Evolutionary conservation across 768 basidiomycete genomes (phyloP), one percentile per base, ranked within the genome.

Genomic region (Lactarius trivialis): DNA sequence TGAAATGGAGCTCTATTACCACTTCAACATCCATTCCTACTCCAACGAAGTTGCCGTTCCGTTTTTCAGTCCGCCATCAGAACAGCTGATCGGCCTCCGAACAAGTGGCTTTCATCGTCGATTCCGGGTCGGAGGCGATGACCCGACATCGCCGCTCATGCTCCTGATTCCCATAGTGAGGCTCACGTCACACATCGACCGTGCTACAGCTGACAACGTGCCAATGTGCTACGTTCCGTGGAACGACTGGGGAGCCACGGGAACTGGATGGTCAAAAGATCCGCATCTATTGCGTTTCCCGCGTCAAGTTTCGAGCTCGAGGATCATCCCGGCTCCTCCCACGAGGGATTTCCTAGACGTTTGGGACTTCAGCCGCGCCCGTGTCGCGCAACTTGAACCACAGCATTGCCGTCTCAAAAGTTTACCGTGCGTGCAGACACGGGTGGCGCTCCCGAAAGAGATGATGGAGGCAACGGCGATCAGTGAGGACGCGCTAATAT

Each of bases 401-500:
- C n/a, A 5, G 33, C 28, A 8, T 36, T 7, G 17, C n/a, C 24
- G 32, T 33, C 15, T 14, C 7, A 50, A 52, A 24, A n/a, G 19
- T 8, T 6, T 36, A 26, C 39, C 26, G 5, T 36, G 19, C 33
- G 39, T 36, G 15, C 26, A 17, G 34, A 30, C 26, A 12, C 41
- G 54, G 26, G 51, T 37, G 6, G 34, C 14, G 8, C 51, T 37
- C 51, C 61, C 51, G 19, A 21, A 4, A 17, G 9, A 19, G 3
- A 61, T 56, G 32, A 28, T 3, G 32, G 37, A 49, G 34, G 15
- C 2, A 3, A 48, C 21, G 32, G 50, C 41, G 1, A 52, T 62
- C 36, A 57, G 56, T 21, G 61, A 62, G n/a, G 61, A 57, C 39
- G 61, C 34, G n/a, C 32, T 62, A 17, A 45, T 62, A 19, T 45